Conservation (phyloP, 2,329 filamentous ascomycete genomes). For the Clonostachys rhizophaga region DNA sequence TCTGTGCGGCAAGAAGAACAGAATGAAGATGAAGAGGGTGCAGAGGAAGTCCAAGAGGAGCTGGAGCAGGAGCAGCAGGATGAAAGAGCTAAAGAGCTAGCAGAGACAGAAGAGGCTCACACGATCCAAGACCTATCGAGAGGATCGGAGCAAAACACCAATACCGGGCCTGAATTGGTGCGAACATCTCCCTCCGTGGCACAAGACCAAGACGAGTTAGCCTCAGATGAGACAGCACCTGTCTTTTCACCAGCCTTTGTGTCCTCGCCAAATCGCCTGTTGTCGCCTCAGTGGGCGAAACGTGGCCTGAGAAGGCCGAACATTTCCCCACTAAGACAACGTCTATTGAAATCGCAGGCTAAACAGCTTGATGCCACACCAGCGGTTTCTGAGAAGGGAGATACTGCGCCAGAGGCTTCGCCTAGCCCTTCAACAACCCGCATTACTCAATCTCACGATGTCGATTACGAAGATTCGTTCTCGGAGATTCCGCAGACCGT, state of each 20-base stretch:
- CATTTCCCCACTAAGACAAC: constrained; percentile 2
- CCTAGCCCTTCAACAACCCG: neutral
- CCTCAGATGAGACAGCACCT: neutral
- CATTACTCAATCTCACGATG: neutral
- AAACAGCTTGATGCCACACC: neutral
- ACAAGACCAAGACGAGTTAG: neutral
- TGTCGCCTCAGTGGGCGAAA: constrained; percentile 9
- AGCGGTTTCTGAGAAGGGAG: no score
- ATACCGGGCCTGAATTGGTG: neutral
- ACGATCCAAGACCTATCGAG: no score
- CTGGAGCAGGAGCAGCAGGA: neutral
- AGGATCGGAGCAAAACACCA: neutral
- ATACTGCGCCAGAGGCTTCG: neutral
- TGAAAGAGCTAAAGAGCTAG: no score
- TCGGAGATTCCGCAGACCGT: constrained; percentile 49
- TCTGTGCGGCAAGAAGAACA: constrained; percentile 2
- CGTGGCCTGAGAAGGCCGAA: constrained; percentile 26
- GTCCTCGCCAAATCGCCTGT: neutral
- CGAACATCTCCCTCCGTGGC: neutral
- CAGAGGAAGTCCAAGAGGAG: constrained; percentile 4
- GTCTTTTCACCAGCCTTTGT: neutral
- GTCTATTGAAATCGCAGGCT: neutral
- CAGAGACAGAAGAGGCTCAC: no score
- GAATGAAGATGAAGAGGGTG: neutral
- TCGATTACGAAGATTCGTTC: constrained; percentile 48